Evolutionary conservation across 2,329 filamentous ascomycete species (phyloP), one percentile per base, ranked within the genome.

Genomic region (Aschersonia sp.): DNA sequence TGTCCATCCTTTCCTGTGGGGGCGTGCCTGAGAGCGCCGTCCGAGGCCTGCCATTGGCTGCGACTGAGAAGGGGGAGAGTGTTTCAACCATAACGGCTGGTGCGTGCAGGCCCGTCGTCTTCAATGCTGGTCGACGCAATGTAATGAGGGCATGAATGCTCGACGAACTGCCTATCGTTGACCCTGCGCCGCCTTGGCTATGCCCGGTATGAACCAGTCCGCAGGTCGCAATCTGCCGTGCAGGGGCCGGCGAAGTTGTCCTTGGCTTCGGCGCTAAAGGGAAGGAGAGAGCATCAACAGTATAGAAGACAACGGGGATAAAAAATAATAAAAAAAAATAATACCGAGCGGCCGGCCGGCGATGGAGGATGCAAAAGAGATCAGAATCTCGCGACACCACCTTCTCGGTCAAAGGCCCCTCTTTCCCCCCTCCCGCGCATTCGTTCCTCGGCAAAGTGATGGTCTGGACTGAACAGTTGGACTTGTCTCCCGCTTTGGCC

Each of bases 41-140:
- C 48, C 43, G 30, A 43, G 30, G 33, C 9, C 11, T 37, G 32
- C 41, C 46, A 51, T 52, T 51, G 51, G 51, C 49, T 44, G 40
- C 5, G n/a, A 22, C 14, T 12, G 12, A 8, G 33, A 4, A 37
- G 8, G 33, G 12, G 33, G 33, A 37, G 12, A 37, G 33, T 40
- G 46, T 49, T 50, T 50, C 46, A 49, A 29, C 14, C 37, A 43
- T 39, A 43, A 39, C 45, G 8, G 8, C 12, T 12, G 12, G 12
- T 37, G 33, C 33, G 11, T 37, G 33, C 7, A 37, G 22, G 22
- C 22, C 22, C 22, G 22, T 22, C 22, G 22, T 22, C 22, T 22
- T 22, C 22, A 22, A 22, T 22, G 22, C 22, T 22, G 22, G 22
- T 22, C 22, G 22, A 22, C 22, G 22, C 22, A 22, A 22, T 22